These are phyloP conservation scores for Curvularia hawaiiensis DNA, from an alignment of 2,329 filamentous ascomycete genomes.

Conservation along the genomic window DNA sequence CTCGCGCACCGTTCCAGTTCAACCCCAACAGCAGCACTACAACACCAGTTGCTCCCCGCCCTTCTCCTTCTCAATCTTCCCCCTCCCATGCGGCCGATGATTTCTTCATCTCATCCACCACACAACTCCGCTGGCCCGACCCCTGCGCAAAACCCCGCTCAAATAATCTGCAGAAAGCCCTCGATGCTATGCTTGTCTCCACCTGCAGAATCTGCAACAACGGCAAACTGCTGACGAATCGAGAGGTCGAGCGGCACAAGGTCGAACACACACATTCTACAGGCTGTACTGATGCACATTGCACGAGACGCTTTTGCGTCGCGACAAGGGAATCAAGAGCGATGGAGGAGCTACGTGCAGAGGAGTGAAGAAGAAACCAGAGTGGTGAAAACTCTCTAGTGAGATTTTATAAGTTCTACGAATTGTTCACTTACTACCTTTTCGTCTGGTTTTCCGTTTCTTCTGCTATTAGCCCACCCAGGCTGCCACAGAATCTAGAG, in stretches of 20 bases:
- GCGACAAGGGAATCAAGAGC: conserved; percentile 5
- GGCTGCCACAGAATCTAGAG: no score
- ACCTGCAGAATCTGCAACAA: conserved; percentile 31
- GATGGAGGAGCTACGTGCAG: conserved; percentile 2
- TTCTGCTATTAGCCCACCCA: no score
- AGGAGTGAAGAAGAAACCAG: neutral
- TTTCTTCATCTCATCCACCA: conserved; percentile 32
- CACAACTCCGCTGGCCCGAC: conserved; percentile 33
- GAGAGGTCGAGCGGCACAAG: conserved; percentile 31
- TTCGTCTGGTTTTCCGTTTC: no score
- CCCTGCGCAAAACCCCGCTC: conserved; percentile 17
- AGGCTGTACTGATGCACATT: conserved; percentile 21
- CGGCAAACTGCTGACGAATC: conserved; percentile 31
- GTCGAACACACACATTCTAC: conserved; percentile 34
- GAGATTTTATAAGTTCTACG: no score
- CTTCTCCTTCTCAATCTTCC: neutral
- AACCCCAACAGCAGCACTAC: conserved; percentile 15
- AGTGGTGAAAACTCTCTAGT: no score
- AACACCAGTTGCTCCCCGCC: neutral
- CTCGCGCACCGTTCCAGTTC: conserved; percentile 22
- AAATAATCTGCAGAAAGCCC: conserved; percentile 19
- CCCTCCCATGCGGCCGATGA: conserved; percentile 10
- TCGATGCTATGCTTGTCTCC: conserved; percentile 19
- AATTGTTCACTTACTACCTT: no score
- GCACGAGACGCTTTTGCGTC: conserved; percentile 35